Percentiles rank a stretch among this genome's conserved stretches.
These are phyloP conservation scores for Aspergillus uvarum DNA, from an alignment of 2,329 filamentous ascomycete species.

Conservation along the genomic window DNA sequence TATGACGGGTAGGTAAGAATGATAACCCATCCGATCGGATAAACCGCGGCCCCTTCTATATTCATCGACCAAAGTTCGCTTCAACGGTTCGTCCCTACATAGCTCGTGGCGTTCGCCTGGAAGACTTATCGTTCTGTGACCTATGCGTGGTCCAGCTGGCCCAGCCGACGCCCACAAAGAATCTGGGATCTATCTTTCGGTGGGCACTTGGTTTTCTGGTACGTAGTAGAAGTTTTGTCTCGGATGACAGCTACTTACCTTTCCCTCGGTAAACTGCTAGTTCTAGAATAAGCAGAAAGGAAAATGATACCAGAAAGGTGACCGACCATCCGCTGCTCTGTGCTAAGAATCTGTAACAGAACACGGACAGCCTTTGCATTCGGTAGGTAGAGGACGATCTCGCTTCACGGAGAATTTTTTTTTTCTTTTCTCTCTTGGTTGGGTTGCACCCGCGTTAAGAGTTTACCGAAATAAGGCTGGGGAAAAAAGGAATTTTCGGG, in stretches of 20 bases:
- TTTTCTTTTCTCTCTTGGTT: neutral
- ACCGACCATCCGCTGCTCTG: slow-evolving; percentile 4
- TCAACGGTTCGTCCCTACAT: neutral
- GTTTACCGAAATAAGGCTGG: neutral
- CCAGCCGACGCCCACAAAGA: neutral
- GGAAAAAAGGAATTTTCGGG: neutral
- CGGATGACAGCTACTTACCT: neutral
- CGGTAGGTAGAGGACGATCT: neutral
- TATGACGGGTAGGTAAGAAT: slow-evolving; percentile 6
- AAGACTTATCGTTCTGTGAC: neutral
- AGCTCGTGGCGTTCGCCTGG: neutral
- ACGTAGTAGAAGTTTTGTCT: neutral
- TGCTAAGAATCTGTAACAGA: slow-evolving; percentile 4
- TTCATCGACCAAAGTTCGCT: neutral
- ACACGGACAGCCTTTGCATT: neutral
- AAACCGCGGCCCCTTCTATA: neutral
- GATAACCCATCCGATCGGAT: slow-evolving; percentile 6
- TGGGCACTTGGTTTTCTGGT: too few species aligned
- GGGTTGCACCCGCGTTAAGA: neutral
- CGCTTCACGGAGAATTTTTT: neutral
- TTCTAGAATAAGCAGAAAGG: neutral
- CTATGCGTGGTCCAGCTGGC: neutral
- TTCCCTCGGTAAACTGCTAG: neutral
- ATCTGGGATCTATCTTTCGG: neutral
- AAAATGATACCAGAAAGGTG: neutral